These are phyloP conservation scores for Eucalyptus lansdowneana DNA, from an alignment of 345 rosid genomes.

Conservation along the genomic window DNA sequence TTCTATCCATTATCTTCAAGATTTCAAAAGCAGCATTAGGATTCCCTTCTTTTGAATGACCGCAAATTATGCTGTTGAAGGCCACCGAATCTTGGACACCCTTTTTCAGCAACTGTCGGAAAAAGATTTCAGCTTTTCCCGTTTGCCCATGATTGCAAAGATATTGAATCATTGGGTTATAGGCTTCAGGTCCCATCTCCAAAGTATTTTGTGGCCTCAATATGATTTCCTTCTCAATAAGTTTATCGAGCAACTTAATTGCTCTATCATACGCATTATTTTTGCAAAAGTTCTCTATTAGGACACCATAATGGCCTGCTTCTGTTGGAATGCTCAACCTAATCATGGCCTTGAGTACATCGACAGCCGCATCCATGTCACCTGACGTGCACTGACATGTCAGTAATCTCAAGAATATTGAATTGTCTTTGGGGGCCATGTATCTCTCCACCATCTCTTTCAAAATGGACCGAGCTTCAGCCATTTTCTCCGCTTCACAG, in stretches of 20 bases:
- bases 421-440: constrained; percentile 63
- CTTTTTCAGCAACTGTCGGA: constrained; percentile 81
- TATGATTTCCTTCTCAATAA: constrained; percentile 67
- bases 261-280: constrained; percentile 52
- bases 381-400: constrained; percentile 50
- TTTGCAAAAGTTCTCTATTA: constrained; percentile 71
- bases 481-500: constrained; percentile 57
- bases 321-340: constrained; percentile 60
- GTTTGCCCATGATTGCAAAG: constrained; percentile 67
- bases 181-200: constrained; percentile 54
- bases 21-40: constrained; percentile 76
- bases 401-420: constrained; percentile 56
- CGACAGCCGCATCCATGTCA: constrained; percentile 54
- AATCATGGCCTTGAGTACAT: constrained; percentile 78
- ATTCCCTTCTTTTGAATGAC: constrained; percentile 80
- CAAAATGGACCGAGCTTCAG: constrained; percentile 48
- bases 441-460: constrained; percentile 55
- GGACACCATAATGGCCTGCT: constrained; percentile 79
- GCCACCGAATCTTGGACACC: constrained; percentile 65
- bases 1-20: constrained; percentile 72
- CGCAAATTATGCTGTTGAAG: constrained; percentile 57
- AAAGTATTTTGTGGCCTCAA: constrained; percentile 59
- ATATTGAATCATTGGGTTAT: constrained; percentile 54
- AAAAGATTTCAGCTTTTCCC: constrained; percentile 66
- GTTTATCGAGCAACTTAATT: constrained; percentile 55